A percentile compares a stretch with the other conserved stretches of the same genome.
Conservation (phyloP, 257 asterid genomes). For the Salvia miltiorrhiza region DNA sequence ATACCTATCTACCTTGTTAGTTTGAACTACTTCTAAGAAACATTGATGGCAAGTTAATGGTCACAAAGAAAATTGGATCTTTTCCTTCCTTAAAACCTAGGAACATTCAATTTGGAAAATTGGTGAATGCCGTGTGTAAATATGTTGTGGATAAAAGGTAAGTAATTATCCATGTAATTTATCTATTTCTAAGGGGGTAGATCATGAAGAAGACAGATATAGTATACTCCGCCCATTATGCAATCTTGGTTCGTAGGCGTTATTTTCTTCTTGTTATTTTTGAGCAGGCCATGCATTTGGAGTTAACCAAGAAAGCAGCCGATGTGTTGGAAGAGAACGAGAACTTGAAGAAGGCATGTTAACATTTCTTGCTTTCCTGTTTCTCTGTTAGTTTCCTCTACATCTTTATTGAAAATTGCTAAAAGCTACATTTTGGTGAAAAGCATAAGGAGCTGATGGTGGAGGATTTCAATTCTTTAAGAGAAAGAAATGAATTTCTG, state of each 20-base stretch:
- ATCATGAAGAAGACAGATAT: neutral
- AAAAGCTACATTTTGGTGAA: conserved; percentile 7
- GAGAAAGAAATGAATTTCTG: conserved; percentile 36
- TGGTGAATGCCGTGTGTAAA: neutral
- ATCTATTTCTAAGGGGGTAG: neutral
- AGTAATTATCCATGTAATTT: neutral
- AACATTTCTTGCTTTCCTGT: neutral
- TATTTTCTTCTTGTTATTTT: neutral
- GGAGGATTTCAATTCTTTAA: conserved; percentile 38
- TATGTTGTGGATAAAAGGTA: neutral
- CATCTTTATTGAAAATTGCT: neutral
- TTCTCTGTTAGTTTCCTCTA: neutral
- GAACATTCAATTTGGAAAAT: neutral
- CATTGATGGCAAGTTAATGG: neutral
- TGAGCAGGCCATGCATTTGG: conserved; percentile 51
- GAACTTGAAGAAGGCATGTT: conserved; percentile 48
- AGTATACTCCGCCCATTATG: neutral
- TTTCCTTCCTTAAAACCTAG: neutral
- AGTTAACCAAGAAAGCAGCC: conserved; percentile 41
- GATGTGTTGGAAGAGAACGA: conserved; percentile 48
- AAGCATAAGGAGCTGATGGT: conserved; percentile 61
- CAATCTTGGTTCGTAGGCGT: neutral
- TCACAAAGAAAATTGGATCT: neutral
- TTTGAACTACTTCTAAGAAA: neutral
- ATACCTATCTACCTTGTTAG: neutral